Percentiles rank a stretch among this genome's conserved stretches.
Conservation (phyloP, 108 stramenopile species). For the Cyclotella atomus region DNA sequence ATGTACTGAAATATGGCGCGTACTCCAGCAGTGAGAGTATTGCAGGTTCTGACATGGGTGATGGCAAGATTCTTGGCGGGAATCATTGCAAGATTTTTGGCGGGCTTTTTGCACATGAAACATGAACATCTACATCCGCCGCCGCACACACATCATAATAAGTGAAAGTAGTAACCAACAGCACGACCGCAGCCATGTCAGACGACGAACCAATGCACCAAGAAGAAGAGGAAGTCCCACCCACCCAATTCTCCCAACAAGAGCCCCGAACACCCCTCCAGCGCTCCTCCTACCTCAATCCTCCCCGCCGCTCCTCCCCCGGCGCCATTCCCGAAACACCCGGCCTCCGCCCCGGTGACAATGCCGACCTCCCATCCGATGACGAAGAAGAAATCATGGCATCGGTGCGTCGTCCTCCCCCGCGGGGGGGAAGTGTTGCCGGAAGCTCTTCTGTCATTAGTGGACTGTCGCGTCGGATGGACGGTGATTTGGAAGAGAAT, state of each 20-base stretch:
- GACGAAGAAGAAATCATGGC: constrained; percentile 6
- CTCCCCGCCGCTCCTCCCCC: neutral
- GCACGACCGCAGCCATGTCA: neutral
- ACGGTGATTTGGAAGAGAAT: constrained; percentile 14
- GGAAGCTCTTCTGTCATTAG: constrained; percentile 2
- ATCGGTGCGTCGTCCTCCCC: neutral
- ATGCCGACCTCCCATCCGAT: neutral
- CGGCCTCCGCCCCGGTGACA: neutral
- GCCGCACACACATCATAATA: too few relatives aligned
- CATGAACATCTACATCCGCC: too few relatives aligned
- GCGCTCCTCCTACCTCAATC: neutral
- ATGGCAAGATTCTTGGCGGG: too few relatives aligned
- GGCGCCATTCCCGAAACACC: neutral
- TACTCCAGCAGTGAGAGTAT: too few relatives aligned
- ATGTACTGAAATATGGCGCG: too few relatives aligned
- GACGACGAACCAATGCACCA: constrained; percentile 7
- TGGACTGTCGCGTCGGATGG: constrained; percentile 3
- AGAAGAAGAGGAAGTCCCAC: constrained; percentile 20
- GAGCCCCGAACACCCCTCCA: constrained; percentile 1
- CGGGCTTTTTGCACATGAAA: too few relatives aligned
- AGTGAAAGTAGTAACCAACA: too few relatives aligned
- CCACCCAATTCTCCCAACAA: constrained; percentile 34
- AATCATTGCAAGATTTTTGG: too few relatives aligned
- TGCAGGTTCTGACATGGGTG: too few relatives aligned
- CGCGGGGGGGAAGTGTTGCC: constrained; percentile 2